Conservation (phyloP, 176 grass and related monocot species). For the Zea luxurians region DNA sequence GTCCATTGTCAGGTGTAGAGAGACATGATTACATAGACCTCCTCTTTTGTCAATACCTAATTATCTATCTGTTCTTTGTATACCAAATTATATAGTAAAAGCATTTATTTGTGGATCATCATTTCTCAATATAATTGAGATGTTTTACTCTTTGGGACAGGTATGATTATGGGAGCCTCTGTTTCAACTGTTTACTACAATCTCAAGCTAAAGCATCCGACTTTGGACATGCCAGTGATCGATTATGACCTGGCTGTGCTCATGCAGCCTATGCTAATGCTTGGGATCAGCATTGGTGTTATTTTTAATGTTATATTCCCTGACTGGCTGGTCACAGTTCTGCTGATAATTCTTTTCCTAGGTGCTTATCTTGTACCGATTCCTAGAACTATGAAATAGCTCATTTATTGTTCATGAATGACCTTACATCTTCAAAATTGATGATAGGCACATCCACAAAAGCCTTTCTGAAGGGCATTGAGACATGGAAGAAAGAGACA, state of each 20-base stretch:
- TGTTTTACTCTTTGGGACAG: conserved; percentile 39
- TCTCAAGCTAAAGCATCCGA: conserved; percentile 82
- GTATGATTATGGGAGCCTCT: conserved; percentile 87
- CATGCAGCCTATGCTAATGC: conserved; percentile 95
- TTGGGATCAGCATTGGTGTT: conserved; percentile 93
- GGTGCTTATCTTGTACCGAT: conserved; percentile 41
- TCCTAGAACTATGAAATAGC: not conserved
- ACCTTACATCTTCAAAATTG: conserved; percentile 17
- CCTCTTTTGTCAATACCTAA: not conserved
- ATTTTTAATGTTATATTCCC: conserved; percentile 85
- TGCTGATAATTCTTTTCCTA: conserved; percentile 82
- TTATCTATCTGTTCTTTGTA: not conserved
- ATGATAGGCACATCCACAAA: conserved; percentile 78
- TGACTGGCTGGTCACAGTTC: conserved; percentile 90
- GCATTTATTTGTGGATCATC: not conserved
- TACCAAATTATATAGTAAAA: not conserved
- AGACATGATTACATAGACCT: not conserved
- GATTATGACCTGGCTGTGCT: conserved; percentile 87
- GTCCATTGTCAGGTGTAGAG: not conserved
- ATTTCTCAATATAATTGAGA: not conserved
- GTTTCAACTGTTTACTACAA: conserved; percentile 87
- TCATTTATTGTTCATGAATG: conserved; percentile 11
- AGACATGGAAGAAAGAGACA: conserved; percentile 96
- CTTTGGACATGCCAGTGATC: conserved; percentile 79
- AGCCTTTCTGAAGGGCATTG: conserved; percentile 83